Evolutionary conservation across 208 protist species (phyloP), one percentile per base, ranked within the genome.

Genomic region (Herpetomonas muscarum): DNA sequence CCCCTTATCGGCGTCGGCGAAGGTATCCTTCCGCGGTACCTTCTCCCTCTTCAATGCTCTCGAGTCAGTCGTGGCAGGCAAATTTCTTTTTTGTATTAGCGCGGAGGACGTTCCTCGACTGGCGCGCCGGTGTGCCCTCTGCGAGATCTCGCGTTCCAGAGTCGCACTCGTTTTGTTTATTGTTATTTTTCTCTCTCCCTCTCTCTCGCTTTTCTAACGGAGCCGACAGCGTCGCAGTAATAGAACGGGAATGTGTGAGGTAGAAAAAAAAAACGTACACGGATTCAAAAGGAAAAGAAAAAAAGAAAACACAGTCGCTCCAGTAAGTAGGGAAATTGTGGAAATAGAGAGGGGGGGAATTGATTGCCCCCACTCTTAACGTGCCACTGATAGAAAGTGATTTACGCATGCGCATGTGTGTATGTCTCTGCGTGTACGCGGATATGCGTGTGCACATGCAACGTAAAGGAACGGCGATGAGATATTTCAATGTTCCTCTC

Each of bases 61-160:
- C 28, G 28, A 51, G 21, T 44, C n/a, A 39, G 1, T 49, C 41
- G 24, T 50, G 51, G 39, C 42, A 66, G 47, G 47, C 51, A 21
- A 55, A 57, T 53, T 24, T 39, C 2, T 34, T 66, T 25, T 17
- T 66, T 19, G 32, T 54, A 37, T 31, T 53, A 45, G 55, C 32
- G 58, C 49, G 39, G 10, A 55, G 32, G 58, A 37, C 55, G 34
- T 52, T 66, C 36, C 47, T 58, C 13, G 55, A 52, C 0, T 9
- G 44, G 2, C 55, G 49, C 1, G 42, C 55, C 7, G 55, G 55
- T 12, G 13, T 52, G 15, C n/a, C 34, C 34, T 7, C 34, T 17
- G 7, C 7, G 34, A 7, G 15, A 39, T 15, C 7, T 39, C 34
- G 34, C 15, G 34, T 15, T 39, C 10, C 10, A 15, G 34, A 39